Evolutionary conservation across 371 early-diverging fungal species (phyloP), one percentile per base, ranked within the genome.

Genomic region (Blastocladiella emersonii): DNA sequence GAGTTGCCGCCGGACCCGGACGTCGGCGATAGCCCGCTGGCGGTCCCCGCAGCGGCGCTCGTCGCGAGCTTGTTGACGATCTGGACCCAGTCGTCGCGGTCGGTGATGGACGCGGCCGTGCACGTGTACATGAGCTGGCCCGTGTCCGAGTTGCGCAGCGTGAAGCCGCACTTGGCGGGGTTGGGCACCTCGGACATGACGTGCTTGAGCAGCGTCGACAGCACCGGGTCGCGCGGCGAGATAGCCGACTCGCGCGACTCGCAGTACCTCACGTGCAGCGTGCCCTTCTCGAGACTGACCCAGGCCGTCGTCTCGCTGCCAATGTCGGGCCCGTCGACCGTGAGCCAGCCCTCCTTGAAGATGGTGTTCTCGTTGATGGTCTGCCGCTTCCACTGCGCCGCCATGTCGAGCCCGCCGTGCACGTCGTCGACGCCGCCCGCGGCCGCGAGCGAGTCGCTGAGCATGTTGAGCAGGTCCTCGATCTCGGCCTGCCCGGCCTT

Each of bases 271-370:
- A 72, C 45, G 23, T 41, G 61, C 30, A 74, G 61, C 21, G 27
- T 37, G 19, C 63, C 66, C 45, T 66, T 64, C 6, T 71, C 71
- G 34, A 73, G 34, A 17, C 63, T 61, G 25, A 44, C 69, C 69
- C 68, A 74, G 32, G 34, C n/a, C 19, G 57, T 41, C 30, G 56
- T 44, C n/a, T 63, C 65, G 41, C 25, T 23, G 4, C 10, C 32
- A 5, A 30, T 13, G 30, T 30, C 53, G 25, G 37, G 57, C 30
- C 67, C 61, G 34, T 62, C 49, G 5, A 41, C 48, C 25, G 48
- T 61, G 15, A 73, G 56, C 74, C 74, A 74, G 4, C 74, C 74
- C 53, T 74, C 74, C 53, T 74, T 74, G 65, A 59, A 56, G 48
- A 62, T 48, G 51, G 19, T 57, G 27, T n/a, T 37, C 8, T 57